Percentiles rank a stretch among this genome's conserved stretches.
These are phyloP conservation scores for Phytophthora fragariae DNA, from an alignment of 352 stramenopile species.

Conservation along the genomic window DNA sequence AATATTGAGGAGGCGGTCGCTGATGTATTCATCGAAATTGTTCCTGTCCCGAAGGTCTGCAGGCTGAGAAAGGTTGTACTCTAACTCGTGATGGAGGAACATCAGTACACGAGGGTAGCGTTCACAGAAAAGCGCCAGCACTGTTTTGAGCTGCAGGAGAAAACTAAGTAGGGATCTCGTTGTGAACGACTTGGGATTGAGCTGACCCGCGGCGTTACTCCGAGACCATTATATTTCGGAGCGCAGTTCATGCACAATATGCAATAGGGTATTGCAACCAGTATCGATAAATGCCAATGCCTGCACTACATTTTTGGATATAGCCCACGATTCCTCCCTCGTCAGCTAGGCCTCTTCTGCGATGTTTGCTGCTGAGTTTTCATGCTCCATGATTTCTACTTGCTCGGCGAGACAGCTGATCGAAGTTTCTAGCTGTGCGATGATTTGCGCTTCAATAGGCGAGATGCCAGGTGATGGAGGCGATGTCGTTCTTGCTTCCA, in stretches of 20 bases:
- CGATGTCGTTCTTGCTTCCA: slow-evolving; percentile 23
- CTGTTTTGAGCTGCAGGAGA: not conserved
- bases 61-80: not conserved
- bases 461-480: slow-evolving; percentile 27
- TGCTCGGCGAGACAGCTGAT: slow-evolving; percentile 56
- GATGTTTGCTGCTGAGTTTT: slow-evolving; percentile 27
- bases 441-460: slow-evolving; percentile 52
- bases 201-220: not conserved
- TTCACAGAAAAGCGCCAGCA: not conserved
- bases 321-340: too few species aligned
- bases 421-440: slow-evolving; percentile 53
- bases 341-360: not conserved
- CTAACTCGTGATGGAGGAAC: too few species aligned
- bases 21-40: not conserved
- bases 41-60: not conserved
- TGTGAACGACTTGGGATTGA: not conserved
- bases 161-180: not conserved
- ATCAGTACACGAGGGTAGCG: not conserved
- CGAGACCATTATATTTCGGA: not conserved
- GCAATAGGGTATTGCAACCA: too few species aligned
- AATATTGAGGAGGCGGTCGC: not conserved
- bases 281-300: too few species aligned
- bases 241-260: too few species aligned
- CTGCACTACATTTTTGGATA: too few species aligned
- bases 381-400: slow-evolving; percentile 49